Conservation (phyloP, 2,329 filamentous ascomycete genomes). For the Cercospora zeina region DNA sequence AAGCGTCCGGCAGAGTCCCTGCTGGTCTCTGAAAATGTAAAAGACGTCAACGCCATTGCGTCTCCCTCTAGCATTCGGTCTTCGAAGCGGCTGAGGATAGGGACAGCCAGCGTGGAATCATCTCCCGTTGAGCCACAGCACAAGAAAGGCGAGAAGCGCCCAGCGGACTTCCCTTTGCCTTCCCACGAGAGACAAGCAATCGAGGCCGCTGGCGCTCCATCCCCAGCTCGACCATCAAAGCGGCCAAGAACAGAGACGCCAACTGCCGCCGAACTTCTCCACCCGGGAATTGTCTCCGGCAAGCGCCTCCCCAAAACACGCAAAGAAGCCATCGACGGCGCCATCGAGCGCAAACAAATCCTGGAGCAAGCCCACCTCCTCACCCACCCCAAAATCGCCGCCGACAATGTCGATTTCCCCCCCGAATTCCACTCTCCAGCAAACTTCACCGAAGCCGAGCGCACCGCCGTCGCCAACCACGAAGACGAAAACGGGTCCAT, state of each 20-base stretch:
- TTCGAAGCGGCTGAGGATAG: background rate
- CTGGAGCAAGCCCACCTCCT: constrained; percentile 22
- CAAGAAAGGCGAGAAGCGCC: background rate
- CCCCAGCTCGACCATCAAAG: constrained; percentile 1
- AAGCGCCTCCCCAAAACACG: constrained; percentile 24
- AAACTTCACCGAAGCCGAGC: constrained; percentile 28
- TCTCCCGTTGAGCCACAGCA: background rate
- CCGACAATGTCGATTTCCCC: constrained; percentile 25
- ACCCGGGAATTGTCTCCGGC: constrained; percentile 29
- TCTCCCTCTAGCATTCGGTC: background rate
- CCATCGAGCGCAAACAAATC: constrained; percentile 22
- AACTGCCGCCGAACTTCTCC: background rate
- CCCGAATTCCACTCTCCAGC: constrained; percentile 34
- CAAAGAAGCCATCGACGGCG: constrained; percentile 28
- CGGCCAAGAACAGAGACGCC: background rate
- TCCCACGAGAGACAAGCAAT: background rate
- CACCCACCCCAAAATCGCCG: constrained; percentile 3
- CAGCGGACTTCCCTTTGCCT: background rate
- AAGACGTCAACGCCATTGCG: constrained; percentile 6
- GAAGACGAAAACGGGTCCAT: constrained; percentile 23
- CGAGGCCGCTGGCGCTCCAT: background rate
- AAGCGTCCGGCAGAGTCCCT: constrained; percentile 8
- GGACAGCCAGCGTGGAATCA: background rate
- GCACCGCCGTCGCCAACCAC: constrained; percentile 3
- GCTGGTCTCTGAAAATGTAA: background rate